Evolutionary conservation across 169 alveolate species (phyloP), one percentile per base, ranked within the genome.

Genomic region (Cryptosporidium ubiquitum): DNA sequence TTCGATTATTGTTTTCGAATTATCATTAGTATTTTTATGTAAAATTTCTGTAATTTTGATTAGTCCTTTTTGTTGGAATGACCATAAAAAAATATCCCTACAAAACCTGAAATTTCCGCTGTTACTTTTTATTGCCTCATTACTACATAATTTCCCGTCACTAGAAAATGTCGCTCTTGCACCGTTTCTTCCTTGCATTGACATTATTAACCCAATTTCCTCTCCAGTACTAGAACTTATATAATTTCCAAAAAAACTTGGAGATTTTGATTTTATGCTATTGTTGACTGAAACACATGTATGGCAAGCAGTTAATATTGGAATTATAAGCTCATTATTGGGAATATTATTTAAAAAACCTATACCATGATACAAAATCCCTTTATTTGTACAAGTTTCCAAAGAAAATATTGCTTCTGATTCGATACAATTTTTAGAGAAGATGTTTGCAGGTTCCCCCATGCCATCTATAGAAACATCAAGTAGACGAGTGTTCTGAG

Each of bases 121-220:
- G 37, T 79, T 79, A 23, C 2, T 61, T 31, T 1, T 58, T 5
- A 61, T 31, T 37, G 68, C 42, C 12, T 42, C 35, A 35, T 79
- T 44, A 61, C 89, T 79, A 47, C 89, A 79, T n/a, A 79, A 33
- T 47, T 79, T 26, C 12, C 89, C 89, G 61, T 79, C 89, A 2
- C 69, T 42, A 5, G 79, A 61, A 61, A 61, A 79, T 23, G 75
- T 60, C 6, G 52, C 89, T 42, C 89, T 79, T 40, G 89, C 89
- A 40, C 37, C 49, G 55, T 79, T 79, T 29, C 89, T 79, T 44
- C 68, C 89, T 42, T 79, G 89, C 69, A 79, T 61, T 6, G 89
- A 61, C 23, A 79, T 66, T 14, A 79, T 55, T 20, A 79, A 23
- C 20, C 89, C 89, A 44, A 79, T 79, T 79, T 79, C 89, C 18